Base-by-base conservation (phyloP, 805 yeast genomes). In the Isabelozyma heimii region DNA sequence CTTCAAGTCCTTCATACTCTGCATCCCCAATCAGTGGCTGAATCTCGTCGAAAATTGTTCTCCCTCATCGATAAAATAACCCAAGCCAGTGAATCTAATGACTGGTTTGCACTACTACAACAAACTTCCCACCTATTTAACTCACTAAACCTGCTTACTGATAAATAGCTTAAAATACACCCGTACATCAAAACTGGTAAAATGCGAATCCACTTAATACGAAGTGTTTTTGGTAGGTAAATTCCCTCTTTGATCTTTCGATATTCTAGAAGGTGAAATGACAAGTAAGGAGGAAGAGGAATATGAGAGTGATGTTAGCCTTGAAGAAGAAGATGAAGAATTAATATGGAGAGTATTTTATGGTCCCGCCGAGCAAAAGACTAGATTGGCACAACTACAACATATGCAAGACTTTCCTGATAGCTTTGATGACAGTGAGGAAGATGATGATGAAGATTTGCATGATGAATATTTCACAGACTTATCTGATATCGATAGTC, bases 271-370 rank as follows among this genome's bases (percentile, higher is more conserved):
- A 20, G 24, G 24, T 20, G 35, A 30, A 30, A 30, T 30, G 35
- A 10, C 35, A 10, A 30, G 35, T 10, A 37, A 15, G 17, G 40
- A 37, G 5, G 15, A 13, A 14, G 40, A 37, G 5, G 58, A 52
- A 2, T 44, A 51, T 40, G 48, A 47, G 8, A 67, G 72, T 43
- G 77, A 72, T 50, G 69, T 72, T 7, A 69, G 75, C 52, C 58
- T 73, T 16, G 77, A 73, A 41, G 77, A 72, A 53, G 77, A 73
- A 33, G 79, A 74, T 44, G 78, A 73, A 53, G 77, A 70, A 50
- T 63, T 73, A 54, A 69, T 73, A 5, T 71, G 76, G 67, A 58
- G 73, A 20, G 77, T 73, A 2, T 73, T 73, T 47, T 73, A 69
- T 47, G 59, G 65, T 39, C 62, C 60, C 12, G 44, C 52, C 8